phyloP scores from a whole-genome alignment of 257 asterid genomes.

The Solanum paucissectum region DNA sequence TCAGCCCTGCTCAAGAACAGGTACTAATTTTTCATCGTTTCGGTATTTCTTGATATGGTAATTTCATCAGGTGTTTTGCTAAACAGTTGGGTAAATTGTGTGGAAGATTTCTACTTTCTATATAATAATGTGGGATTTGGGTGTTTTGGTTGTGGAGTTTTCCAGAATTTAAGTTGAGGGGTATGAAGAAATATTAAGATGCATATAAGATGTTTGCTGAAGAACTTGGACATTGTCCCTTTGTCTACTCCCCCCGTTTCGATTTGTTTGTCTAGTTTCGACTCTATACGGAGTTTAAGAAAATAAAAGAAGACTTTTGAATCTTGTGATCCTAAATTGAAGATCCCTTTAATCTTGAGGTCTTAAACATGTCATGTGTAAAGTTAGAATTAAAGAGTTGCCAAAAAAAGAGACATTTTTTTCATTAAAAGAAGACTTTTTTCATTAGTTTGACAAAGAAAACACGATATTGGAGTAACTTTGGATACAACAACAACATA shows the following conservation, averaged over 20 bases:
- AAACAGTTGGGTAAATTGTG: background rate
- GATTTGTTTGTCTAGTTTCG: background rate
- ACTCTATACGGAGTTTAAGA: background rate
- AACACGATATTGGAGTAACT: background rate
- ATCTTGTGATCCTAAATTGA: background rate
- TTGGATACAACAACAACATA: background rate
- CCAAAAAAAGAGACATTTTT: background rate
- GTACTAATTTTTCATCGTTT: slow-evolving; percentile 9
- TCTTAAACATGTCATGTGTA: background rate
- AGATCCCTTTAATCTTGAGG: background rate
- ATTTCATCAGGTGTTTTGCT: background rate
- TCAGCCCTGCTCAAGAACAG: slow-evolving; percentile 51
- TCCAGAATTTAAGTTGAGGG: background rate
- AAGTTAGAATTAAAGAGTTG: background rate
- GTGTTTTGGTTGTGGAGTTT: background rate
- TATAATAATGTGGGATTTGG: background rate
- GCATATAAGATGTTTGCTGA: background rate
- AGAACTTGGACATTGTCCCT: background rate
- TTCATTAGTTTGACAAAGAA: background rate
- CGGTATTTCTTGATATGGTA: background rate
- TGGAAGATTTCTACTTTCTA: background rate
- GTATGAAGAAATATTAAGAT: background rate
- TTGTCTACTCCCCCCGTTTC: background rate
- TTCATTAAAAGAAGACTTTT: background rate
- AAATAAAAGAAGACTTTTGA: background rate